A percentile compares a stretch with the other conserved stretches of the same genome.
These are phyloP conservation scores for Arthrobotrys musiformis DNA, from an alignment of 2,329 filamentous ascomycete species.

Conservation along the genomic window DNA sequence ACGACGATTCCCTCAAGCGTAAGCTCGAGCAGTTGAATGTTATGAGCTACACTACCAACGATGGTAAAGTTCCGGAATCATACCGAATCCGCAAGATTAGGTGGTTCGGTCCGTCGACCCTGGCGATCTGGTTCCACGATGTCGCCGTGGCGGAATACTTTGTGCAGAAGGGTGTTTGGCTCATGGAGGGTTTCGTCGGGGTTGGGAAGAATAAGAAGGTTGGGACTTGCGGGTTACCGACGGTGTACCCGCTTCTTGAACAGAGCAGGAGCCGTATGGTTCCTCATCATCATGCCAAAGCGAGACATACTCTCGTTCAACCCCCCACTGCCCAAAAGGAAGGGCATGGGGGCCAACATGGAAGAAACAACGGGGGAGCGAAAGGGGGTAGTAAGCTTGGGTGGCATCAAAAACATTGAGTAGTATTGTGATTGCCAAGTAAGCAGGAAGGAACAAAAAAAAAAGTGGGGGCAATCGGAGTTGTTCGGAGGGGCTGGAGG, in stretches of 20 bases:
- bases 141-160: constrained; percentile 29
- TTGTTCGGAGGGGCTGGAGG: not conserved
- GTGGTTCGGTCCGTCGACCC: constrained; percentile 30
- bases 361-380: not conserved
- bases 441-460: not conserved
- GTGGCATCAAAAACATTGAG: not conserved
- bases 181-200: constrained; percentile 37
- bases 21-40: constrained; percentile 18
- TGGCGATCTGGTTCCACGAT: constrained; percentile 47
- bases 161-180: constrained; percentile 17
- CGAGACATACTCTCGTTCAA: not conserved
- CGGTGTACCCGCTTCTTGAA: constrained; percentile 7
- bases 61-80: not conserved
- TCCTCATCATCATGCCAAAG: not conserved
- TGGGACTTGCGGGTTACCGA: constrained; percentile 5
- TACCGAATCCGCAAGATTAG: constrained; percentile 38
- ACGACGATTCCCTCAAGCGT: constrained; percentile 24
- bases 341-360: not conserved
- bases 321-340: not conserved
- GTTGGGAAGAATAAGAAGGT: not conserved
- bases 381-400: not conserved
- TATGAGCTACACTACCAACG: not conserved
- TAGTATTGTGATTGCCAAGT: not conserved
- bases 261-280: constrained; percentile 4
- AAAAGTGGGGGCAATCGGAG: constrained; percentile 2